Evolutionary conservation across 2,329 filamentous ascomycete genomes (phyloP), one percentile per base, ranked within the genome.

Genomic region (Beauveria sp.): DNA sequence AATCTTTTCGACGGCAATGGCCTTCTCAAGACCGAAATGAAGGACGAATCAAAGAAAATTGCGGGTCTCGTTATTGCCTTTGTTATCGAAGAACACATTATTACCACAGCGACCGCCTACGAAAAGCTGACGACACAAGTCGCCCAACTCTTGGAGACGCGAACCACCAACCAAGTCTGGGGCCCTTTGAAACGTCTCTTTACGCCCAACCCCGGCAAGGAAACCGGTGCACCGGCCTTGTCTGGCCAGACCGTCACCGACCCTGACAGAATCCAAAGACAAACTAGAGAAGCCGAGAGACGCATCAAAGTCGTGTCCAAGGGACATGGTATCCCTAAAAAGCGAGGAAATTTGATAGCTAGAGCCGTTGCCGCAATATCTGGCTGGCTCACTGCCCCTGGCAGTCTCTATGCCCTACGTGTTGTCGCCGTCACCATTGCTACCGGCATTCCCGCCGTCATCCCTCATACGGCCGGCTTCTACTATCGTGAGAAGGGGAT

Each of bases 401-500:
- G 74, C 1, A 79, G 79, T 0, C 71, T 80, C 66, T 81, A 76
- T 60, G 79, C 77, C 0, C 60, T 82, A 10, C 76, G 80, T 2
- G 75, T 81, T 70, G 77, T 82, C 0, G 64, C 76, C 7, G 76
- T 80, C 0, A 81, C 80, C 0, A 69, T 82, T 12, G 79, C 75
- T 0, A 68, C 74, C 0, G 67, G 70, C 0, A 75, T 83, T 5
- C 76, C 79, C 0, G 73, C 76, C 0, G 71, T 72, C 0, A 70
- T 83, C 3, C 76, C 77, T 0, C 66, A 69, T 28, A 74, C 73
- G 1, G 75, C 80, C 0, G 79, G 77, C 1, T 83, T 83, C 66
- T 82, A 76, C 64, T 82, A 80, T 55, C 74, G 79, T 3, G 75
- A 82, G 61, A 81, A 80, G 65, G 79, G 80, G 0, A 70, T 83